Conservation (phyloP, 345 rosid species). For the Salix dunnii region DNA sequence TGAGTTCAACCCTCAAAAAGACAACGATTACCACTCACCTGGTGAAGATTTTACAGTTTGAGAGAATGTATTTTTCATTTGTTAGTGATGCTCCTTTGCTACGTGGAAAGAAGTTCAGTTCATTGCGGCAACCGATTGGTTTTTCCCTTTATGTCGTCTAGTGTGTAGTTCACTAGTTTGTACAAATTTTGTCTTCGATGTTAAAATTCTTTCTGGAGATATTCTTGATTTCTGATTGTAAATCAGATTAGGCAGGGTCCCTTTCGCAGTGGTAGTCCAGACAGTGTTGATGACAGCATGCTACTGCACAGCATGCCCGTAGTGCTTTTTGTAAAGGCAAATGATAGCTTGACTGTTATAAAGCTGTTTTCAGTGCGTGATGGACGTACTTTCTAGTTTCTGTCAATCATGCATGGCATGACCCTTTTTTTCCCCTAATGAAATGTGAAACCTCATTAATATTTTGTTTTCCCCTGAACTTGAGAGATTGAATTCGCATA, state of each 20-base stretch:
- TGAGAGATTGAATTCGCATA: neutral
- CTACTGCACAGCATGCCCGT: neutral
- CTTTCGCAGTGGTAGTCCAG: neutral
- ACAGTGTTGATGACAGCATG: neutral
- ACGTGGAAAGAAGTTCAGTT: slow-evolving; percentile 2
- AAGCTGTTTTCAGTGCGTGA: neutral
- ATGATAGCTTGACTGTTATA: neutral
- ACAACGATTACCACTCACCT: neutral
- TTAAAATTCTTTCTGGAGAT: neutral
- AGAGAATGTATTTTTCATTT: neutral
- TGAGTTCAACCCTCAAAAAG: neutral
- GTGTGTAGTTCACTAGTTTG: slow-evolving; percentile 15
- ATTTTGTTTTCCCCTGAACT: neutral
- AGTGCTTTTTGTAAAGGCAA: neutral
- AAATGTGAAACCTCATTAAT: too few relatives aligned
- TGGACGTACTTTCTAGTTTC: neutral
- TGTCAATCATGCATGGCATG: neutral
- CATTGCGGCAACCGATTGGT: slow-evolving; percentile 6
- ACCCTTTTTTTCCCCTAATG: neutral
- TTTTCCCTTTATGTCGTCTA: slow-evolving; percentile 6
- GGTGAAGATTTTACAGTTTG: neutral
- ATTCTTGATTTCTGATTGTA: neutral
- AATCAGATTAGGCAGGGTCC: neutral
- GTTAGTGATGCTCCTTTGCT: neutral
- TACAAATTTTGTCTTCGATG: slow-evolving; percentile 10